Evolutionary conservation across 805 yeast genomes (phyloP), one percentile per base, ranked within the genome.

Genomic region (Kuraishia capsulata): DNA sequence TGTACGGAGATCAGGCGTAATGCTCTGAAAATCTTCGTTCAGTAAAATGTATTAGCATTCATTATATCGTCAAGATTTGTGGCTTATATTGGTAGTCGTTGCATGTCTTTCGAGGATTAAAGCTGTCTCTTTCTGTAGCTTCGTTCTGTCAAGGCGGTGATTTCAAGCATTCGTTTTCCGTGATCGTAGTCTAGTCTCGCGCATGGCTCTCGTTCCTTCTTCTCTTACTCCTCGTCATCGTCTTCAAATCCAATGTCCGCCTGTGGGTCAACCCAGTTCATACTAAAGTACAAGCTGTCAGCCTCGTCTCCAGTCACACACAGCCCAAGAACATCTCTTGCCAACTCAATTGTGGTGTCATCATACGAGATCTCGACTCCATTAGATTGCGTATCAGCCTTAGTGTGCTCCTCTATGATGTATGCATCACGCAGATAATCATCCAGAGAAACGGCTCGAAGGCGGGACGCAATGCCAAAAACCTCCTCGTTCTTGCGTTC

Each of bases 221-320:
- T n/a, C n/a, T n/a, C 26, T 23, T 11, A 23, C 26, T 23, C 26
- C 10, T 23, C 8, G 10, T 23, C 26, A 11, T 8, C 26, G 26
- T 23, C 26, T n/a, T n/a, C n/a, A n/a, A n/a, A n/a, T n/a, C n/a
- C n/a, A n/a, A n/a, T n/a, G n/a, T n/a, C n/a, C n/a, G n/a, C n/a
- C n/a, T n/a, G n/a, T 9, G 31, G 31, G 17, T 28, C 31, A 6
- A 28, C 31, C 31, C 31, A 28, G 18, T 36, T 36, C 38, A 85
- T 81, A 41, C 84, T 76, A 41, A 71, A 61, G 53, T 76, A 84
- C 44, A 86, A 60, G 38, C 76, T 73, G 55, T 87, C 95, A 1
- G 87, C 86, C 47, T 84, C 94, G 45, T 82, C 88, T 49, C 79
- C 78, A 3, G 86, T 81, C 9, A 78, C 71, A 42, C 78, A 76